These are phyloP conservation scores for Beverwykella pulmonaria DNA, from an alignment of 495 filamentous ascomycete species.

Conservation along the genomic window DNA sequence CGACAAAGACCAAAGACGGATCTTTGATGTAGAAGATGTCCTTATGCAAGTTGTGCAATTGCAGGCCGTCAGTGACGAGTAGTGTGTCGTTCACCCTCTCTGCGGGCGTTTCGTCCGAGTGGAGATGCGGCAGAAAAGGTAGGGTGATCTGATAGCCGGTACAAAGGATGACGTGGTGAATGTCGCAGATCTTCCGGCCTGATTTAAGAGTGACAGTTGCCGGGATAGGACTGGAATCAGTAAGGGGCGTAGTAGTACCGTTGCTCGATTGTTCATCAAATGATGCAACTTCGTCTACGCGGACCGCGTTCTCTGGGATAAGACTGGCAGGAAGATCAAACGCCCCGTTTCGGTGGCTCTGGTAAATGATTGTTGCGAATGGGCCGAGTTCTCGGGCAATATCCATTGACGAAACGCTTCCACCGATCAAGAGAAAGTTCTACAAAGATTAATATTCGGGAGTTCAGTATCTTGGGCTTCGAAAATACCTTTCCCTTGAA, in stretches of 20 bases:
- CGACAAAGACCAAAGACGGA: conserved; percentile 63
- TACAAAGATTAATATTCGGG: conserved; percentile 29
- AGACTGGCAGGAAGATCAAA: conserved; percentile 57
- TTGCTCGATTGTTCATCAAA: conserved; percentile 17
- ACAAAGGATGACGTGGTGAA: conserved; percentile 62
- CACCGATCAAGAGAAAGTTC: conserved; percentile 64
- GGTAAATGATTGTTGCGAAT: conserved; percentile 56
- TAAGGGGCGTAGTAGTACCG: not conserved
- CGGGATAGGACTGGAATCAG: conserved; percentile 21
- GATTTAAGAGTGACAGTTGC: conserved; percentile 48
- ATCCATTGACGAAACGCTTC: conserved; percentile 62
- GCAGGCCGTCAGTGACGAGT: conserved; percentile 65
- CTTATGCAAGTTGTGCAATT: conserved; percentile 68
- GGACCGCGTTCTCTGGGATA: conserved; percentile 53
- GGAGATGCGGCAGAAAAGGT: conserved; percentile 53
- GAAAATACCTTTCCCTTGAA: conserved; percentile 55
- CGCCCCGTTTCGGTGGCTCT: conserved; percentile 59
- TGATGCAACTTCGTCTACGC: conserved; percentile 56
- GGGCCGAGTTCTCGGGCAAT: conserved; percentile 60
- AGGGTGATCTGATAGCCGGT: conserved; percentile 67
- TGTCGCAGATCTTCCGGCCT: conserved; percentile 50
- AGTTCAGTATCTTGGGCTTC: not conserved
- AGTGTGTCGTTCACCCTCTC: conserved; percentile 52
- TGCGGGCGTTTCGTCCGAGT: conserved; percentile 29
- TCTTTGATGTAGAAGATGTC: conserved; percentile 71